These are phyloP conservation scores for Tuber magnatum DNA, from an alignment of 495 filamentous ascomycete species.

Conservation along the genomic window DNA sequence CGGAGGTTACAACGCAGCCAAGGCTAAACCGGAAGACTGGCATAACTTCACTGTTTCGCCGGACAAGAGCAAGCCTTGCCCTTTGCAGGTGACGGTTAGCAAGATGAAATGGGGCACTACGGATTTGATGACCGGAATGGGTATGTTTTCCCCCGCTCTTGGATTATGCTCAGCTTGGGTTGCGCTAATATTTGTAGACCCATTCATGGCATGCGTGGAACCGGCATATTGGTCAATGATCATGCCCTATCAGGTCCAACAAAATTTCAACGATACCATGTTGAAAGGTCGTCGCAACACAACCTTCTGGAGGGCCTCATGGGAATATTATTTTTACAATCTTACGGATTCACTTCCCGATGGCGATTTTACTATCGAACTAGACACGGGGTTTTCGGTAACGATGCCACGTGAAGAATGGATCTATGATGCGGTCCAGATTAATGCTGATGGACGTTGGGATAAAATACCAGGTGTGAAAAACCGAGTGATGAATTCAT, in stretches of 20 bases:
- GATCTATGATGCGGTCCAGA: conserved; percentile 19
- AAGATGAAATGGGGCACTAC: conserved; percentile 29
- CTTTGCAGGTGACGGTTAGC: conserved; percentile 29
- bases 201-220: conserved; percentile 38
- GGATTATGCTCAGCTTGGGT: conserved; percentile 5
- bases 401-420: conserved; percentile 26
- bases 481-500: background rate
- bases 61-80: conserved; percentile 33
- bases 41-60: conserved; percentile 29
- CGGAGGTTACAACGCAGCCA: conserved; percentile 34
- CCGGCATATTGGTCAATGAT: conserved; percentile 38
- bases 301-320: conserved; percentile 21
- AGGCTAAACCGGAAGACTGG: conserved; percentile 21
- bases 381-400: conserved; percentile 21
- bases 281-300: conserved; percentile 9
- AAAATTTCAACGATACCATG: conserved; percentile 38
- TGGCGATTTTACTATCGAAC: conserved; percentile 27
- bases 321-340: conserved; percentile 35
- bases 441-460: conserved; percentile 17
- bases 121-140: conserved; percentile 25
- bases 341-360: conserved; percentile 21
- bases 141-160: conserved; percentile 9
- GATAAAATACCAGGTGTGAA: conserved; percentile 21
- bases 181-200: conserved; percentile 4
- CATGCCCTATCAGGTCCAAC: conserved; percentile 28